Evolutionary conservation across 1,284 basidiomycete species (phyloP).

Genomic region (Sporisorium reilianum): DNA sequence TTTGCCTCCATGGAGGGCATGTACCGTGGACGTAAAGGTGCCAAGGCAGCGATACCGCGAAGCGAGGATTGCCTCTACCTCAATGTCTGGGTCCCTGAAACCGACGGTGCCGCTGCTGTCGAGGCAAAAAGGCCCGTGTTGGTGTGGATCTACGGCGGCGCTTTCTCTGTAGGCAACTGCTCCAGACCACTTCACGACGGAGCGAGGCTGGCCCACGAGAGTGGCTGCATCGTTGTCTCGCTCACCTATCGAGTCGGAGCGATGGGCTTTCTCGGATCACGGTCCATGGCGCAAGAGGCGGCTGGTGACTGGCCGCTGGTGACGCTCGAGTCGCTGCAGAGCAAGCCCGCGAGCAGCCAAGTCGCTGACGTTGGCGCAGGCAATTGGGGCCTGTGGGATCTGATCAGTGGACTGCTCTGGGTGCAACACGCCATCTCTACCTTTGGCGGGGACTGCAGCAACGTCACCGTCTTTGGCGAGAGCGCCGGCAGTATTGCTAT

Average conservation of each 20-base stretch:
- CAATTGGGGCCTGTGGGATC: constrained; percentile 77
- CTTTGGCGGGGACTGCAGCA: constrained; percentile 77
- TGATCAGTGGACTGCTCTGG: constrained; percentile 74
- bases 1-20: constrained; percentile 43
- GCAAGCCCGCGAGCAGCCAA: constrained; percentile 4
- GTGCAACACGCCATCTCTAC: constrained; percentile 75
- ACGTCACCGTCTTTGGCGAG: constrained; percentile 69
- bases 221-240: constrained; percentile 71
- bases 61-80: constrained; percentile 74
- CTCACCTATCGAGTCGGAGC: constrained; percentile 72
- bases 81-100: constrained; percentile 69
- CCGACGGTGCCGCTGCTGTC: neutral
- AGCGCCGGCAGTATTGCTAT: constrained; percentile 56
- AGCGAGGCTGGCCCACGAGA: constrained; percentile 38
- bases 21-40: constrained; percentile 22
- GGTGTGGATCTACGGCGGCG: constrained; percentile 73
- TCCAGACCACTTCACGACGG: constrained; percentile 41
- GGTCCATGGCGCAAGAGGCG: constrained; percentile 70
- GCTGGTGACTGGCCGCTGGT: constrained; percentile 41
- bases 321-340: constrained; percentile 15
- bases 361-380: constrained; percentile 23
- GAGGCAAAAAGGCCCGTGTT: constrained; percentile 73
- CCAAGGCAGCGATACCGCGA: constrained; percentile 29
- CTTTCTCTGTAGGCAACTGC: constrained; percentile 54
- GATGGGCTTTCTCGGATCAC: constrained; percentile 72